phyloP scores from a whole-genome alignment of 345 rosid species.

The Salix koriyanagi region DNA sequence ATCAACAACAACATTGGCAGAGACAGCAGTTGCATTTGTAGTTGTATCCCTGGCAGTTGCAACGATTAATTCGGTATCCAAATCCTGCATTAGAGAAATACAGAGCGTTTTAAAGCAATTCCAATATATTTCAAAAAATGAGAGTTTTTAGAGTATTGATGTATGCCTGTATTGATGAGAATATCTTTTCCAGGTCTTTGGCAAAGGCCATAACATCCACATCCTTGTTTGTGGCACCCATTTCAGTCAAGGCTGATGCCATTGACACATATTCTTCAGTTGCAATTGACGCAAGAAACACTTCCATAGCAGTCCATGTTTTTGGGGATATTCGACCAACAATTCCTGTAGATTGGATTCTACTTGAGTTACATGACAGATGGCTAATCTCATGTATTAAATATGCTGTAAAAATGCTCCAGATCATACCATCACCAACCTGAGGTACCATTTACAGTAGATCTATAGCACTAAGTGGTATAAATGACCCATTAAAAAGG shows the following conservation, averaged over 20 bases:
- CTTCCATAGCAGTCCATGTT: conserved; percentile 96
- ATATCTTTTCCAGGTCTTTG: conserved; percentile 83
- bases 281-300: conserved; percentile 74
- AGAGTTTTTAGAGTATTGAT: conserved; percentile 32
- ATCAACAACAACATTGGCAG: conserved; percentile 82
- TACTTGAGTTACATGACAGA: conserved; percentile 8
- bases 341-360: conserved; percentile 51
- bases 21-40: conserved; percentile 69
- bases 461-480: background rate
- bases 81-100: conserved; percentile 47
- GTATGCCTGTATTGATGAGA: conserved; percentile 76
- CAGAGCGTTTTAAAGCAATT: background rate
- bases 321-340: conserved; percentile 97
- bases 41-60: conserved; percentile 74
- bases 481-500: too few species aligned
- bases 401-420: too few species aligned
- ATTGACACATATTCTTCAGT: conserved; percentile 80
- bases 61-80: conserved; percentile 79
- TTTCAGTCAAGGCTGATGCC: conserved; percentile 91
- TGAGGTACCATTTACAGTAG: background rate
- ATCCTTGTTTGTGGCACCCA: conserved; percentile 96
- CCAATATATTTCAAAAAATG: background rate
- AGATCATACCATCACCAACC: background rate
- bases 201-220: conserved; percentile 79
- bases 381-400: background rate